phyloP scores from a whole-genome alignment of 1,139 yeast species.

The Taphrina flavorubra region DNA sequence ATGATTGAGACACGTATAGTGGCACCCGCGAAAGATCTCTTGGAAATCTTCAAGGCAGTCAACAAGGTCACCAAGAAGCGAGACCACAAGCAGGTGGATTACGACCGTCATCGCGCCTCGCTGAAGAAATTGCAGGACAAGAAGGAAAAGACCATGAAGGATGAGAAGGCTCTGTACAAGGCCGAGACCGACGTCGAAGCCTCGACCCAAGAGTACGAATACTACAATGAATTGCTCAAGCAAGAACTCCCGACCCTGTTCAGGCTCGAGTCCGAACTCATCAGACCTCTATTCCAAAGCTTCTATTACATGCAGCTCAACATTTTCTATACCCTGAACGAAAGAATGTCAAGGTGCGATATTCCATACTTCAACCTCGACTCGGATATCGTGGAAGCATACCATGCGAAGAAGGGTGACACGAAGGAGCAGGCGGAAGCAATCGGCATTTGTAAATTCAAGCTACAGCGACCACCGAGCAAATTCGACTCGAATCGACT shows the following conservation, averaged over 20 bases:
- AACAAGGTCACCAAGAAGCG: slow-evolving; percentile 94
- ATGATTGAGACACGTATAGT: slow-evolving; percentile 88
- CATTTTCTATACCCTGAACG: slow-evolving; percentile 89
- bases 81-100: slow-evolving; percentile 91
- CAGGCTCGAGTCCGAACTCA: slow-evolving; percentile 86
- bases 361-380: slow-evolving; percentile 88
- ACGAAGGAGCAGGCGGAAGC: slow-evolving; percentile 88
- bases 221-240: slow-evolving; percentile 92
- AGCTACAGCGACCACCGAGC: slow-evolving; percentile 57
- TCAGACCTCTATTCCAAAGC: slow-evolving; percentile 88
- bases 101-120: slow-evolving; percentile 80
- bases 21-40: slow-evolving; percentile 87
- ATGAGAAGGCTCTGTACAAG: slow-evolving; percentile 85
- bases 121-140: slow-evolving; percentile 76
- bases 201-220: slow-evolving; percentile 94
- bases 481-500: slow-evolving; percentile 21
- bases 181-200: slow-evolving; percentile 88
- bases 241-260: slow-evolving; percentile 85
- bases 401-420: slow-evolving; percentile 79
- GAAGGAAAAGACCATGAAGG: slow-evolving; percentile 81
- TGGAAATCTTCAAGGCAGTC: slow-evolving; percentile 77
- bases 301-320: slow-evolving; percentile 97
- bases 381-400: slow-evolving; percentile 77
- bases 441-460: slow-evolving; percentile 85
- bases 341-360: slow-evolving; percentile 91